A percentile compares a stretch with the other conserved stretches of the same genome.
phyloP scores from a whole-genome alignment of 2,329 filamentous ascomycete genomes.

The Lojkania enalia region DNA sequence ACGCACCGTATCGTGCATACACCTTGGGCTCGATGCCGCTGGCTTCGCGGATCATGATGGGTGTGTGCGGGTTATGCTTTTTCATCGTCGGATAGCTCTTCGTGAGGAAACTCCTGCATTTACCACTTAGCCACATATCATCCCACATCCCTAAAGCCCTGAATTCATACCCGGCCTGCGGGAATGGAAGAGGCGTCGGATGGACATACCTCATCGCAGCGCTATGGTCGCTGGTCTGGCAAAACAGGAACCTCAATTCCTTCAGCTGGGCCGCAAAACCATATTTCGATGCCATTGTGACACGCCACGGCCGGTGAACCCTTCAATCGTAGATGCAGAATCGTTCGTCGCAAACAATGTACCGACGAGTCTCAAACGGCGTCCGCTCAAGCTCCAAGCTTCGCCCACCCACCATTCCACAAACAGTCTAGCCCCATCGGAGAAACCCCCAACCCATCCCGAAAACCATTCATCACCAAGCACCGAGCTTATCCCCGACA shows the following conservation, averaged over 20 bases:
- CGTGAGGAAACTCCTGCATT: slow-evolving; percentile 89
- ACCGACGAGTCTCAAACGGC: background rate
- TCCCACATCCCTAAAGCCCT: too few relatives aligned
- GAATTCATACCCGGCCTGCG: too few relatives aligned
- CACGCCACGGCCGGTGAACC: too few relatives aligned
- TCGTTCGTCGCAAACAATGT: too few relatives aligned
- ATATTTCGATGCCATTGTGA: slow-evolving; percentile 86
- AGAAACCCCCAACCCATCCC: slow-evolving; percentile 24
- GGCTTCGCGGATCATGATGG: slow-evolving; percentile 94
- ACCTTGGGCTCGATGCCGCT: slow-evolving; percentile 80
- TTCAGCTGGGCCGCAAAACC: slow-evolving; percentile 85
- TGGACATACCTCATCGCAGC: slow-evolving; percentile 74
- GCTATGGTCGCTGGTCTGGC: slow-evolving; percentile 90
- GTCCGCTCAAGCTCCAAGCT: slow-evolving; percentile 3
- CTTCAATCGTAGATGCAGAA: too few relatives aligned
- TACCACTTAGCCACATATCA: too few relatives aligned
- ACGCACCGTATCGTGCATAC: slow-evolving; percentile 87
- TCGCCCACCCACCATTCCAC: slow-evolving; percentile 5
- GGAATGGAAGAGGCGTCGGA: background rate
- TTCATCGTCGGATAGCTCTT: slow-evolving; percentile 98
- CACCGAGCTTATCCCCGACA: slow-evolving; percentile 10
- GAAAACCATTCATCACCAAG: slow-evolving; percentile 11
- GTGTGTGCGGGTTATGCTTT: slow-evolving; percentile 93
- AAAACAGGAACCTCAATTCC: slow-evolving; percentile 97
- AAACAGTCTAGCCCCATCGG: slow-evolving; percentile 23